Conservation (phyloP, 495 filamentous ascomycete species). For the Geoglossum glabrum region DNA sequence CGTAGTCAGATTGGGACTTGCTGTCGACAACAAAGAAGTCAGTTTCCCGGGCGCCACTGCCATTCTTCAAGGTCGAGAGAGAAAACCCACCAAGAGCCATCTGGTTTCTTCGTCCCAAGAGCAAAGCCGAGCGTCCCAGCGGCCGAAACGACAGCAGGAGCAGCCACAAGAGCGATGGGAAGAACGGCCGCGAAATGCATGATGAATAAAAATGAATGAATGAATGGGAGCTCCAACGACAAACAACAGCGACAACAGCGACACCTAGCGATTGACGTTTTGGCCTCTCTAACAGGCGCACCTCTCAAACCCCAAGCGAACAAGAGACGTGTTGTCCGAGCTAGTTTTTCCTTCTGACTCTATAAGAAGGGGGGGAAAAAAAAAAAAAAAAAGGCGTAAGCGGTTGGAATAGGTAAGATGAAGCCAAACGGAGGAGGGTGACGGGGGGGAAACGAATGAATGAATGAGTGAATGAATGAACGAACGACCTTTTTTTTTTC, state of each 20-base stretch:
- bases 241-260: no score
- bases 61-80: neutral
- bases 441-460: no score
- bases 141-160: slow-evolving; percentile 23
- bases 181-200: slow-evolving; percentile 27
- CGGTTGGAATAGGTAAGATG: no score
- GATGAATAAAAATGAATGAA: slow-evolving; percentile 13
- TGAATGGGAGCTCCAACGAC: no score
- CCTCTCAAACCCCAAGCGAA: neutral
- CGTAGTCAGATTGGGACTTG: slow-evolving; percentile 44
- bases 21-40: neutral
- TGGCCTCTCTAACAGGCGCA: neutral
- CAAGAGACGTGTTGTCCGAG: neutral
- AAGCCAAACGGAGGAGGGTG: no score
- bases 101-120: slow-evolving; percentile 25
- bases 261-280: neutral
- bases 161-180: slow-evolving; percentile 22
- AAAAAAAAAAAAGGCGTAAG: no score
- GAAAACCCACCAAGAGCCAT: neutral
- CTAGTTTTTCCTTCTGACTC: no score
- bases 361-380: no score
- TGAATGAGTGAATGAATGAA: no score
- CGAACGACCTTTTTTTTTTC: no score
- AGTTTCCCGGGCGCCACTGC: slow-evolving; percentile 11
- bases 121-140: slow-evolving; percentile 30